Evolutionary conservation across 208 protist genomes (phyloP).

Genomic region (Herpetomonas samuelpessoai): DNA sequence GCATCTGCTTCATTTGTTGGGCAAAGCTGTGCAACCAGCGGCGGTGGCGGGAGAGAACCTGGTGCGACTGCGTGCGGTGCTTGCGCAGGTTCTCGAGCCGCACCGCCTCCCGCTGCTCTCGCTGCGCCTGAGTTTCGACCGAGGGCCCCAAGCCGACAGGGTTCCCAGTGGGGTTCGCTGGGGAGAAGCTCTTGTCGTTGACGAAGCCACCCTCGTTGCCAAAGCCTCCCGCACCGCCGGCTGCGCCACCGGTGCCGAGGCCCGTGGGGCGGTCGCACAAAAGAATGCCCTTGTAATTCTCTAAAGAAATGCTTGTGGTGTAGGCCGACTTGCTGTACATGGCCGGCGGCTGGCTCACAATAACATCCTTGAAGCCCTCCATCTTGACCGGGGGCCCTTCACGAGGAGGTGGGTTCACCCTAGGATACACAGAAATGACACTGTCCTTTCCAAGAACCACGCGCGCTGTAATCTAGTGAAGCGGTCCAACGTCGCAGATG

Average conservation of each 20-base stretch:
- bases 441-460: too few relatives aligned
- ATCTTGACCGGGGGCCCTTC: slow-evolving; percentile 18
- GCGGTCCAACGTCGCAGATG: too few relatives aligned
- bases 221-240: slow-evolving; percentile 9
- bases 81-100: slow-evolving; percentile 51
- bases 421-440: too few relatives aligned
- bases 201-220: neutral
- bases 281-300: slow-evolving; percentile 93
- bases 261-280: slow-evolving; percentile 73
- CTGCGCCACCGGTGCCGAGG: slow-evolving; percentile 12
- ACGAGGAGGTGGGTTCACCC: neutral
- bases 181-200: slow-evolving; percentile 45
- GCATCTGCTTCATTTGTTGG: slow-evolving; percentile 76
- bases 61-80: slow-evolving; percentile 37
- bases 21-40: slow-evolving; percentile 87
- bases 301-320: slow-evolving; percentile 49
- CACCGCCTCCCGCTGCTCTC: slow-evolving; percentile 36
- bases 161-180: slow-evolving; percentile 44
- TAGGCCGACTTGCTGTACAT: slow-evolving; percentile 55
- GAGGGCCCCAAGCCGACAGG: slow-evolving; percentile 67
- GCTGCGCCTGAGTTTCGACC: slow-evolving; percentile 41
- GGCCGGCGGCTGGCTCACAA: slow-evolving; percentile 80
- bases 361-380: slow-evolving; percentile 90
- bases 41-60: slow-evolving; percentile 66
- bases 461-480: too few relatives aligned